Evolutionary conservation across 148 eudicot species (phyloP).

Genomic region (Dianthus caryophyllus): DNA sequence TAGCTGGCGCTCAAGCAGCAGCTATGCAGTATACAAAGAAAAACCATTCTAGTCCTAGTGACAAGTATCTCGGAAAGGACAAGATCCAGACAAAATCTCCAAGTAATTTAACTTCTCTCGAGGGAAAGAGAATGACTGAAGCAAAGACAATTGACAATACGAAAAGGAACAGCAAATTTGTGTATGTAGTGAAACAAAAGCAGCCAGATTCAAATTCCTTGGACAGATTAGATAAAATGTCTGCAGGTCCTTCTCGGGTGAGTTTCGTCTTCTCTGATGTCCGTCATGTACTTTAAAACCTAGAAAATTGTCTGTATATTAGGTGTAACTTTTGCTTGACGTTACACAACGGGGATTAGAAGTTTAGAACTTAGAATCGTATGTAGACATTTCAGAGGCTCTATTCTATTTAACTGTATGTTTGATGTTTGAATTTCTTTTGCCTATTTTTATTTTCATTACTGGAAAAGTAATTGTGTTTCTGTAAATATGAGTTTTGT

Average conservation of each 20-base stretch:
- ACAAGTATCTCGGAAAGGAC: slow-evolving; percentile 1
- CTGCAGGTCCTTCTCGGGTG: slow-evolving; percentile 25
- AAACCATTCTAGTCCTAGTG: slow-evolving; percentile 2
- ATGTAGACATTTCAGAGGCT: too few relatives aligned
- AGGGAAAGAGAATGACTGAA: slow-evolving; percentile 3
- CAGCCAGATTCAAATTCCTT: slow-evolving; percentile 15
- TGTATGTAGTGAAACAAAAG: slow-evolving; percentile 19
- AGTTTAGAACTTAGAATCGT: too few relatives aligned
- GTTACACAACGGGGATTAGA: background rate
- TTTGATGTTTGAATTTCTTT: too few relatives aligned
- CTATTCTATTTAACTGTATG: too few relatives aligned
- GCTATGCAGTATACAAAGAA: slow-evolving; percentile 55
- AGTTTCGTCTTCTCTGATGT: slow-evolving; percentile 7
- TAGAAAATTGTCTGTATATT: background rate
- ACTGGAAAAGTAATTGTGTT: too few relatives aligned
- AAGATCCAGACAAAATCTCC: background rate
- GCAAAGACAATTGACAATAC: background rate
- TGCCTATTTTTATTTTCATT: too few relatives aligned
- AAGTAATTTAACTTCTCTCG: slow-evolving; percentile 14
- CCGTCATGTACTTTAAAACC: background rate
- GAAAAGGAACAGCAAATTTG: slow-evolving; percentile 12
- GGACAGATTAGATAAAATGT: slow-evolving; percentile 6
- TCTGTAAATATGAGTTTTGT: too few relatives aligned
- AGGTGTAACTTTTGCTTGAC: background rate
- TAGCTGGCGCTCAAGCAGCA: slow-evolving; percentile 62